phyloP scores from a whole-genome alignment of 202 grass and related monocot genomes.

The Zoysia matrella region DNA sequence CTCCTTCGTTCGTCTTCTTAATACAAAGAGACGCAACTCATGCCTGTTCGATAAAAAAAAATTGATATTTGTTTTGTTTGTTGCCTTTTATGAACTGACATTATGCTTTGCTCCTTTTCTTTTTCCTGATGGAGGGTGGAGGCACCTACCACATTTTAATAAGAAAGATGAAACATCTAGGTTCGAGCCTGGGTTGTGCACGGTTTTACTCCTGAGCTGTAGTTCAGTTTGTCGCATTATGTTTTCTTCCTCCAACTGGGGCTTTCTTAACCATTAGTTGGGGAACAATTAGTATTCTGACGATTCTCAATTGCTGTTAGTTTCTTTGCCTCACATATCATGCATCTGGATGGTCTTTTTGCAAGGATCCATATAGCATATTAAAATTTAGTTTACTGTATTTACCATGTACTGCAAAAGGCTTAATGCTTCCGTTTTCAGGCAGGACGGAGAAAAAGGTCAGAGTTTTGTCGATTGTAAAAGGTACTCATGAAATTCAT shows the following conservation, averaged over 20 bases:
- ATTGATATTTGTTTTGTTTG: conserved; percentile 11
- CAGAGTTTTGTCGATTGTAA: conserved; percentile 45
- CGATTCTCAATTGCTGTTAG: not conserved
- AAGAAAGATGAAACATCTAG: not conserved
- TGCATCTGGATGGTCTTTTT: conserved; percentile 17
- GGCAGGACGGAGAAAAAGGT: conserved; percentile 55
- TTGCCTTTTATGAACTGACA: not conserved
- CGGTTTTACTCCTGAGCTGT: not conserved
- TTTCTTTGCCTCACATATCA: not conserved
- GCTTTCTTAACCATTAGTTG: conserved; percentile 8
- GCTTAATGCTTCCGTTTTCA: conserved; percentile 33
- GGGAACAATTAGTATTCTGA: too few relatives aligned
- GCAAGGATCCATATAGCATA: conserved; percentile 12
- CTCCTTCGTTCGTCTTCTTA: too few relatives aligned
- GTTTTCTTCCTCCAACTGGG: not conserved
- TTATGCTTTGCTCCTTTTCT: conserved; percentile 1
- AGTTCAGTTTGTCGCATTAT: not conserved
- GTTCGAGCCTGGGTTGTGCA: not conserved
- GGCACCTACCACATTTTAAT: not conserved
- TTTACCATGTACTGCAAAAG: conserved; percentile 23
- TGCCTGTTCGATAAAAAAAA: too few relatives aligned
- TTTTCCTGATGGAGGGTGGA: not conserved
- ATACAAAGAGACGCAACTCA: too few relatives aligned
- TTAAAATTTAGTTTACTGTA: not conserved
- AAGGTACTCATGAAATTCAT: conserved; percentile 43